phyloP scores from a whole-genome alignment of 371 early-diverging fungal species.

The Apophysomyces elegans region DNA sequence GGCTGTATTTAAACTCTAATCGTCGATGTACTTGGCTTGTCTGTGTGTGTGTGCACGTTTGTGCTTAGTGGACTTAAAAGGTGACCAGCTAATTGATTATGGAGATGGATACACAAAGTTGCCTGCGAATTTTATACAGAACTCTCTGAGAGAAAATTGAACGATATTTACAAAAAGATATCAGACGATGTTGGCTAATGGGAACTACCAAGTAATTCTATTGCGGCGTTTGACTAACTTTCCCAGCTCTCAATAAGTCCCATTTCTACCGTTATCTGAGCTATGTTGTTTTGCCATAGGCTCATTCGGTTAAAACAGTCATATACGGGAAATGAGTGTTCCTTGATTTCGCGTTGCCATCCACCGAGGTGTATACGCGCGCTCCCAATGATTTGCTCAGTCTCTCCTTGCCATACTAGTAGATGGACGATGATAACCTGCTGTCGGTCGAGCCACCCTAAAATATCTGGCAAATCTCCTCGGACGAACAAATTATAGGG shows the following conservation, averaged over 20 bases:
- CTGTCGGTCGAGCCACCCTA: constrained; percentile 2
- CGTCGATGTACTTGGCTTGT: too few species aligned
- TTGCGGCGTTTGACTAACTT: neutral
- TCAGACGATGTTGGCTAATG: too few species aligned
- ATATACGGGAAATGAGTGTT: neutral
- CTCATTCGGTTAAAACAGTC: neutral
- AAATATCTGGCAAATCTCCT: constrained; percentile 3
- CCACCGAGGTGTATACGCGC: neutral
- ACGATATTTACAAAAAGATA: too few species aligned
- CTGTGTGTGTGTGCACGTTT: too few species aligned
- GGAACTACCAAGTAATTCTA: too few species aligned
- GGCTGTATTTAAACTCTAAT: too few species aligned
- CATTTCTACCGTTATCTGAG: neutral
- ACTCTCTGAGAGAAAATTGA: too few species aligned
- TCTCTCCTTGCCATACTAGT: neutral
- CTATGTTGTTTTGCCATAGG: neutral
- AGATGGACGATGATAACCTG: neutral
- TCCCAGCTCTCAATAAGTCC: neutral
- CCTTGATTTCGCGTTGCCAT: neutral
- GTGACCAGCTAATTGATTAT: too few species aligned
- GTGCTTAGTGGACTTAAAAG: too few species aligned
- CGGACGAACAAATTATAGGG: neutral
- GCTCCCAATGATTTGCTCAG: neutral
- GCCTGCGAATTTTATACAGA: too few species aligned
- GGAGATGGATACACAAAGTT: too few species aligned